Conservation (phyloP, 805 yeast species). For the Grigorovia yakushimaensis region DNA sequence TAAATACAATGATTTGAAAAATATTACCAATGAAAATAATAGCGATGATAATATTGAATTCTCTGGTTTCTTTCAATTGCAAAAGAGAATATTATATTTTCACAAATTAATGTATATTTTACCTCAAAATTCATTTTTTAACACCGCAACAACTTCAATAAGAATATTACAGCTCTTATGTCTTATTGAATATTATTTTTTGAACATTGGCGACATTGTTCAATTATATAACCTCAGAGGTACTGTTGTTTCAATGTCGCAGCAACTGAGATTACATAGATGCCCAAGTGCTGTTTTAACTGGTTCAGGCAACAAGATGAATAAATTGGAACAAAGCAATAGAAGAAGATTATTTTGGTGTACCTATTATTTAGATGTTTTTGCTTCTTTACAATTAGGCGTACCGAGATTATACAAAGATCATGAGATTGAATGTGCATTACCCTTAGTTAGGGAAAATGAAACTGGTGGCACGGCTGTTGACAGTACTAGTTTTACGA, state of each 20-base stretch:
- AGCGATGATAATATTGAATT: neutral
- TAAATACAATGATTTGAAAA: slow-evolving; percentile 15
- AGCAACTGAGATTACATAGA: slow-evolving; percentile 73
- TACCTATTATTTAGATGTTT: slow-evolving; percentile 64
- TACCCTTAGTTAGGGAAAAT: slow-evolving; percentile 36
- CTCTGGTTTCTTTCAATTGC: neutral
- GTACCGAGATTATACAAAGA: slow-evolving; percentile 75
- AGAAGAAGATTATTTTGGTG: slow-evolving; percentile 81
- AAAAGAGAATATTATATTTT: slow-evolving; percentile 36
- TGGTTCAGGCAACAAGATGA: slow-evolving; percentile 53
- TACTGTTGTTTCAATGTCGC: slow-evolving; percentile 70
- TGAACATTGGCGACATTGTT: slow-evolving; percentile 62
- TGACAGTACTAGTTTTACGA: neutral
- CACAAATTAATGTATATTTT: slow-evolving; percentile 50
- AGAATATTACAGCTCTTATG: slow-evolving; percentile 62
- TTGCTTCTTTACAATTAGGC: slow-evolving; percentile 67
- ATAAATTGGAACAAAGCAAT: slow-evolving; percentile 68
- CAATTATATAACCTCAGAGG: slow-evolving; percentile 72
- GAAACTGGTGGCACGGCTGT: slow-evolving; percentile 1
- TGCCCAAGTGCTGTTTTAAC: slow-evolving; percentile 77
- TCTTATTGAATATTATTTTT: slow-evolving; percentile 59
- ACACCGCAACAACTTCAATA: slow-evolving; percentile 50
- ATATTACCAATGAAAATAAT: slow-evolving; percentile 2
- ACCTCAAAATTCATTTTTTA: slow-evolving; percentile 46
- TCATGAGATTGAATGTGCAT: slow-evolving; percentile 75